A percentile compares a stretch with the other conserved stretches of the same genome.
Evolutionary conservation across 257 asterid genomes (phyloP).

Genomic region (Cinchona pubescens): DNA sequence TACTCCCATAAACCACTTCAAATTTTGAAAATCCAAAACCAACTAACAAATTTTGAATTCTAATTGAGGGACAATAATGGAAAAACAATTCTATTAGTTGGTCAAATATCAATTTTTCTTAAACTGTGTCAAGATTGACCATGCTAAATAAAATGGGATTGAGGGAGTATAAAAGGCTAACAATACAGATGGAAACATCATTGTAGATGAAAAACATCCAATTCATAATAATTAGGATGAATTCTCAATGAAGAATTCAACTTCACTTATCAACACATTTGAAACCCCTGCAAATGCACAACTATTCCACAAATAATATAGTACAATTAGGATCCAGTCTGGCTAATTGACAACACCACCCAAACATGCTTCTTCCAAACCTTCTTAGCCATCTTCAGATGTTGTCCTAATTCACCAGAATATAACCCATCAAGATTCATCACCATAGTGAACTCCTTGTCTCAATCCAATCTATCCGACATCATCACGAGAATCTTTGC

Average conservation of each 20-base stretch:
- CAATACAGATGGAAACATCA: conserved; percentile 10
- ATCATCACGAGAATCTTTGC: too few species aligned
- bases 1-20: too few species aligned
- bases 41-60: too few species aligned
- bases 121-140: too few species aligned
- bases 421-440: conserved; percentile 28
- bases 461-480: too few species aligned
- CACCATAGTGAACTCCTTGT: conserved; percentile 23
- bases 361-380: conserved; percentile 74
- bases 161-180: not conserved
- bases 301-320: conserved; percentile 57
- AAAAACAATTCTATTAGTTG: too few species aligned
- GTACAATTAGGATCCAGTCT: conserved; percentile 52
- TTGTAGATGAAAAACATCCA: conserved; percentile 10
- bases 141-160: too few species aligned
- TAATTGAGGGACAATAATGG: too few species aligned
- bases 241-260: conserved; percentile 23
- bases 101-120: too few species aligned
- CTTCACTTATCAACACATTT: conserved; percentile 48
- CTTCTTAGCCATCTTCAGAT: conserved; percentile 39
- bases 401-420: conserved; percentile 41
- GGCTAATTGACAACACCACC: conserved; percentile 54
- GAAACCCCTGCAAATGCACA: conserved; percentile 71
- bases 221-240: not conserved
- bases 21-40: too few species aligned